phyloP scores from a whole-genome alignment of 257 asterid species.

The Penstemon eatonii region DNA sequence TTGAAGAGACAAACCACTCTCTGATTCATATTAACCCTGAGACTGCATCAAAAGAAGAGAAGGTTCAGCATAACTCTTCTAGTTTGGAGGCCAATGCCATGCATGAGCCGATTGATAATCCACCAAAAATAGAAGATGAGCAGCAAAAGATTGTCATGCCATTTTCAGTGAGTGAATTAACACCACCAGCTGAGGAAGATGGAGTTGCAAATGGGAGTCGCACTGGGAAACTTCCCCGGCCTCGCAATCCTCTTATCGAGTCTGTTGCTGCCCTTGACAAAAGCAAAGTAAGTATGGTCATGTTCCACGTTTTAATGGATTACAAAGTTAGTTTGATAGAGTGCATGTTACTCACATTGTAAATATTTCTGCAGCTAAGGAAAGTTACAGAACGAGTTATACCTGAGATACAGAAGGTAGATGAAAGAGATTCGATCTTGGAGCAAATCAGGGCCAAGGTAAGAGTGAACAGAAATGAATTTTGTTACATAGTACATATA shows the following conservation, averaged over 20 bases:
- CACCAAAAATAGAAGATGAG: slow-evolving; percentile 12
- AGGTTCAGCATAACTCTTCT: slow-evolving; percentile 26
- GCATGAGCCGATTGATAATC: not conserved
- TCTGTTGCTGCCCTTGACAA: slow-evolving; percentile 21
- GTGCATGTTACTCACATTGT: slow-evolving; percentile 32
- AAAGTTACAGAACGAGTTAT: slow-evolving; percentile 62
- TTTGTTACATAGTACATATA: not conserved
- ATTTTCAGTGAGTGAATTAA: slow-evolving; percentile 4
- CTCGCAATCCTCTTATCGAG: slow-evolving; percentile 25
- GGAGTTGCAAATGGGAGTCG: not conserved
- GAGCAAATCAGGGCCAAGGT: slow-evolving; percentile 91
- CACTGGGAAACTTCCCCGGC: slow-evolving; percentile 6
- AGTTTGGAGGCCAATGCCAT: slow-evolving; percentile 27
- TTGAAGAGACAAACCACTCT: slow-evolving; percentile 32
- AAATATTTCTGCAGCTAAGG: slow-evolving; percentile 64
- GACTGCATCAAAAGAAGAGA: slow-evolving; percentile 23
- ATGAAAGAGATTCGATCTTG: slow-evolving; percentile 73
- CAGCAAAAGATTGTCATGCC: slow-evolving; percentile 14
- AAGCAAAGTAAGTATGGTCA: slow-evolving; percentile 28
- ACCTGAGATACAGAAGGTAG: slow-evolving; percentile 54
- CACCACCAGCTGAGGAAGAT: slow-evolving; percentile 7
- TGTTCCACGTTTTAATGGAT: slow-evolving; percentile 5
- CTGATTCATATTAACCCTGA: slow-evolving; percentile 26
- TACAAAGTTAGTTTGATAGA: slow-evolving; percentile 13
- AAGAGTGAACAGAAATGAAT: slow-evolving; percentile 22